These are phyloP conservation scores for Leishmania martiniquensis DNA, from an alignment of 208 protist genomes.

Conservation along the genomic window DNA sequence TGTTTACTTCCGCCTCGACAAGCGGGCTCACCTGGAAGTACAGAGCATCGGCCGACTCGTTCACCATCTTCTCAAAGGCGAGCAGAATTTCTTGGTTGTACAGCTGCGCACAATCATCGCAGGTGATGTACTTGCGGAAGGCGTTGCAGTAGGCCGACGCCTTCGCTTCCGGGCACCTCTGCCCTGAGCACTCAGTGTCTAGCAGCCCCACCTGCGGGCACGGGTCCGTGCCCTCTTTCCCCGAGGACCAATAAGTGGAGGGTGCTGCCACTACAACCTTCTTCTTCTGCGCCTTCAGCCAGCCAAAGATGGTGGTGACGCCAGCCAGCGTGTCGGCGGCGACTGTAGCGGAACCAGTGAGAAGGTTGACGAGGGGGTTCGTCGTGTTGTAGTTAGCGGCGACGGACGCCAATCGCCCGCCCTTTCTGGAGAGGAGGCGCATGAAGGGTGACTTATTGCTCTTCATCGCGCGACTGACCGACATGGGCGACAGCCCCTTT, in stretches of 20 bases:
- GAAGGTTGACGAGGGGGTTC: constrained; percentile 48
- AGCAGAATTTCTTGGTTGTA: constrained; percentile 52
- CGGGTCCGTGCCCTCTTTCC: constrained; percentile 2
- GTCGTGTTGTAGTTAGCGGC: constrained; percentile 6
- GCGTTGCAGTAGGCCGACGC: constrained; percentile 59
- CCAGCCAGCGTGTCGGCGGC: constrained; percentile 32
- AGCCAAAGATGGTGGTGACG: constrained; percentile 45
- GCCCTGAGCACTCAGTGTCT: constrained; percentile 61
- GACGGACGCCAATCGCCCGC: constrained; percentile 41
- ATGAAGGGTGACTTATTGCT: constrained; percentile 78
- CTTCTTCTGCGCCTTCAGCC: constrained; percentile 42
- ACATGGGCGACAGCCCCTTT: constrained; percentile 34
- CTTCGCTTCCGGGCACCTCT: constrained; percentile 29
- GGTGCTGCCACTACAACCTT: constrained; percentile 52
- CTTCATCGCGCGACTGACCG: constrained; percentile 39
- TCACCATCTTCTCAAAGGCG: constrained; percentile 41
- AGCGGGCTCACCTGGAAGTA: constrained; percentile 58
- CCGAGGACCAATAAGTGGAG: constrained; percentile 46
- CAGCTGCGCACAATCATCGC: constrained; percentile 47
- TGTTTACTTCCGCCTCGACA: constrained; percentile 6
- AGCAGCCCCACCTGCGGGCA: constrained; percentile 54
- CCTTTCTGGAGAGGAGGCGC: constrained; percentile 38
- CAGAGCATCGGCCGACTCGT: constrained; percentile 47
- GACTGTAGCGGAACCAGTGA: constrained; percentile 47
- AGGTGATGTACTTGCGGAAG: constrained; percentile 52